Percentiles rank a stretch among this genome's conserved stretches.
These are phyloP conservation scores for Phytophthora constricta DNA, from an alignment of 352 stramenopile genomes.

Conservation along the genomic window DNA sequence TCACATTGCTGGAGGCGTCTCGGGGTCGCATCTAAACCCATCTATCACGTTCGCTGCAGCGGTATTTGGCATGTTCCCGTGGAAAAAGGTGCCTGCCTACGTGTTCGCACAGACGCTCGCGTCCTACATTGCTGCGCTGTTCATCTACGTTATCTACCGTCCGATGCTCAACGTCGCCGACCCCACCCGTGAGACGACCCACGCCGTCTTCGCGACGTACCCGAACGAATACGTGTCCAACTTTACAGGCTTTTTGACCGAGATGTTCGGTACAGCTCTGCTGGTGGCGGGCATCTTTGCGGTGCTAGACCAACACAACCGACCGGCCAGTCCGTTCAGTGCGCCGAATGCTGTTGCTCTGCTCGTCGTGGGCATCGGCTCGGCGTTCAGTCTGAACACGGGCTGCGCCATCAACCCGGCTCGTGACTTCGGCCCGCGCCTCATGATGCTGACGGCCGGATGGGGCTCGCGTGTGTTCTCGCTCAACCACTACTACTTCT, in stretches of 20 bases:
- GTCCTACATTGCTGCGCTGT: conserved; percentile 48
- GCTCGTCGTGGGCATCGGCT: conserved; percentile 62
- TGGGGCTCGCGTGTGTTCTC: conserved; percentile 59
- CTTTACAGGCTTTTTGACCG: conserved; percentile 48
- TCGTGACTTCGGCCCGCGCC: conserved; percentile 60
- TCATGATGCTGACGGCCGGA: conserved; percentile 47
- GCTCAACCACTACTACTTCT: conserved; percentile 58
- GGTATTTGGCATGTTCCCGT: conserved; percentile 46
- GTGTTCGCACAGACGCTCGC: conserved; percentile 50
- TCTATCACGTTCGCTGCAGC: conserved; percentile 39
- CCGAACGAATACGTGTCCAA: conserved; percentile 52
- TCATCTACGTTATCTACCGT: conserved; percentile 61
- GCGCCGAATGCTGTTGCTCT: conserved; percentile 47
- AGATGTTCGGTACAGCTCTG: conserved; percentile 56
- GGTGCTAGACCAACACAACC: conserved; percentile 59
- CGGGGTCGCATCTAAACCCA: conserved; percentile 55
- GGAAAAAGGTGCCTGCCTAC: conserved; percentile 61
- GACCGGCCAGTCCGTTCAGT: conserved; percentile 38
- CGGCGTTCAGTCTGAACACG: conserved; percentile 66
- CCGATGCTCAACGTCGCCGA: conserved; percentile 56
- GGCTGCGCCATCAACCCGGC: conserved; percentile 66
- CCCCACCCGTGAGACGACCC: conserved; percentile 42
- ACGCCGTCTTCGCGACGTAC: conserved; percentile 60
- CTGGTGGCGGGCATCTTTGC: conserved; percentile 57
- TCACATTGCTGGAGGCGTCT: conserved; percentile 48